Evolutionary conservation across 768 basidiomycete genomes (phyloP), one percentile per base, ranked within the genome.

Genomic region (Porphyrellus cyaneotinctus): DNA sequence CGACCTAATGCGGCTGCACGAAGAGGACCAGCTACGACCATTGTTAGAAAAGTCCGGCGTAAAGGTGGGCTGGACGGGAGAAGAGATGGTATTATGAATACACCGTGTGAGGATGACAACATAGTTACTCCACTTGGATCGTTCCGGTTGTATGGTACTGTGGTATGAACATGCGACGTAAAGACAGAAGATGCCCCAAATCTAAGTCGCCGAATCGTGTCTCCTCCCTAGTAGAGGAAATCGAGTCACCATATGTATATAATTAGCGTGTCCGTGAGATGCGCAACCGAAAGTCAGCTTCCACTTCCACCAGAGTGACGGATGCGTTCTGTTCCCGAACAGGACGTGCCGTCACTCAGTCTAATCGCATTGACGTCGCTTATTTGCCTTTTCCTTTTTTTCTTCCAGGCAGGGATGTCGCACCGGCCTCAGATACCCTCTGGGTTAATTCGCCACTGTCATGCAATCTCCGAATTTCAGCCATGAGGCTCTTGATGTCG

Each of bases 381-480:
- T 43, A 44, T 49, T 17, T 57, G 4, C 54, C 53, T 56, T 75
- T 79, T 53, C 74, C 73, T 62, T 82, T 83, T 70, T 74, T 79
- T 73, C 78, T 83, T 32, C 70, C 71, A 41, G 78, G 76, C 56
- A 78, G 75, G 46, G 82, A 68, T 47, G 78, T 73, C 12, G 79
- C 83, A 47, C 88, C 88, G 0, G 85, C 79, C n/a, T 71, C 67
- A 12, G 69, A 64, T 38, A 85, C 69, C 54, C 79, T 70, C 36
- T 67, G 70, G 51, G 75, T 66, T 33, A 91, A 74, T 51, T 82
- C 74, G 37, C 82, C 84, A 33, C 64, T 73, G 44, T 74, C 67
- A 36, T 77, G 62, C 33, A 87, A 68, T 43, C 62, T 74, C 36
- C 77, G 75, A 56, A 90, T 78, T 18, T 81, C 75, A 15, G 74